Conservation (phyloP, 352 stramenopile species). For the Pythium guiyangense region DNA sequence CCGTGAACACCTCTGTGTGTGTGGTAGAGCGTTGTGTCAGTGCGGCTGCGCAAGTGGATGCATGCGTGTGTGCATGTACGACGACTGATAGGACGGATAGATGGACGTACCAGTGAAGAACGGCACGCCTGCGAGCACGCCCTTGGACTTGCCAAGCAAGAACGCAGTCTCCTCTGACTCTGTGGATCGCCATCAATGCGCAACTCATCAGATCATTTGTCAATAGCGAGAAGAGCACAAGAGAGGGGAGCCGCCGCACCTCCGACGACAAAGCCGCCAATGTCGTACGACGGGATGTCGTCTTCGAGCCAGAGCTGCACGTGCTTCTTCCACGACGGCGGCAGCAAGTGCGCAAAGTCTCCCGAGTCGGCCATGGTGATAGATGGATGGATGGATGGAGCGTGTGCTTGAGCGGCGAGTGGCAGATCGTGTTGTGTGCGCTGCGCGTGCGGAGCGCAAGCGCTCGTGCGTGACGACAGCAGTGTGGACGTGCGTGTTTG, state of each 20-base stretch:
- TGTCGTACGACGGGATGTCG: conserved; percentile 96
- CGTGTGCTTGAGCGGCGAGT: background rate
- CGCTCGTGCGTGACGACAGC: background rate
- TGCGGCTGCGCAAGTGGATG: background rate
- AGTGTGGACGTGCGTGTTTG: background rate
- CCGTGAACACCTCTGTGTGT: conserved; percentile 86
- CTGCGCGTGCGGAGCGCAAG: background rate
- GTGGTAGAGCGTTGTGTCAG: background rate
- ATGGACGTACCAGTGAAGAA: conserved; percentile 85
- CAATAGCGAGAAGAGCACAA: background rate
- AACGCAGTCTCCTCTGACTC: conserved; percentile 77
- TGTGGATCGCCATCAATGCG: conserved; percentile 13
- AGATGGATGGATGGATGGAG: background rate
- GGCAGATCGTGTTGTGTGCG: background rate
- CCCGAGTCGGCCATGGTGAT: conserved; percentile 16
- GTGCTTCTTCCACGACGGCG: conserved; percentile 81
- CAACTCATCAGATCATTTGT: conserved; percentile 1
- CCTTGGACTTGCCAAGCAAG: conserved; percentile 92
- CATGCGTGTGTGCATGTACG: background rate
- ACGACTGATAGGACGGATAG: no score
- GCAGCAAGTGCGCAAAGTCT: conserved; percentile 63
- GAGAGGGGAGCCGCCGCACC: conserved; percentile 16
- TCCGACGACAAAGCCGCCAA: conserved; percentile 97
- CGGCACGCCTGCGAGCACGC: conserved; percentile 92
- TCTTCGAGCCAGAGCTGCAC: conserved; percentile 94